Evolutionary conservation across 257 asterid genomes (phyloP), one percentile per base, ranked within the genome.

Genomic region (Ehretia macrophylla): DNA sequence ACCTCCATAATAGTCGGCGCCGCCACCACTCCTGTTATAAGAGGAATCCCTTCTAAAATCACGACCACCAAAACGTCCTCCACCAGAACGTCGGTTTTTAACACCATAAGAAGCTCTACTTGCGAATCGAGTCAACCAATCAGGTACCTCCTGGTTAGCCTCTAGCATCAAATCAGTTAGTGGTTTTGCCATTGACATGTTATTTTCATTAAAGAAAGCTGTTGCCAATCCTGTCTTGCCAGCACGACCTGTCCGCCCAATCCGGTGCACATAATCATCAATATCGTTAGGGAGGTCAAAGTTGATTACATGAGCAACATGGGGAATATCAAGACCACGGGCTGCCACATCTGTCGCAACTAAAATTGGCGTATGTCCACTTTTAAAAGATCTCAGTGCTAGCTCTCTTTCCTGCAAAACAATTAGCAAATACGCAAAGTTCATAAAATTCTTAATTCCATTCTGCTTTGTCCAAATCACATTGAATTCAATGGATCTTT

Each of bases 271-370:
- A 50, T 88, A 88, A 74, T 85, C 96, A 49, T 85, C 95, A 11
- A 88, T 79, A 68, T 88, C 96, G 42, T 85, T 88, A 21, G 95
- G 96, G 70, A 88, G 93, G 75, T 88, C 95, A 27, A 88, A 85
- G 68, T 88, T 88, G 70, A 88, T 70, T 17, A 88, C 96, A 58
- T 81, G 96, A 27, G 95, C 79, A 49, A 88, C 95, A 19, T 80
- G 85, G 16, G 95, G 96, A 58, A 88, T 88, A 69, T 88, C 96
- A 20, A 88, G 96, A 35, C 96, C 96, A 44, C 96, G 93, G 40
- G 96, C 96, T 14, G 96, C 96, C 71, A 88, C 96, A 32, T 85
- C 96, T 0, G 96, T 88, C n/a, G 96, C 96, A 48, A 88, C 96
- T 70, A 88, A 68, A 62, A 88, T 84, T 18, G 96, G 96, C 1